Evolutionary conservation across 2,329 filamentous ascomycete genomes (phyloP).

Genomic region (Colletotrichum sp.): DNA sequence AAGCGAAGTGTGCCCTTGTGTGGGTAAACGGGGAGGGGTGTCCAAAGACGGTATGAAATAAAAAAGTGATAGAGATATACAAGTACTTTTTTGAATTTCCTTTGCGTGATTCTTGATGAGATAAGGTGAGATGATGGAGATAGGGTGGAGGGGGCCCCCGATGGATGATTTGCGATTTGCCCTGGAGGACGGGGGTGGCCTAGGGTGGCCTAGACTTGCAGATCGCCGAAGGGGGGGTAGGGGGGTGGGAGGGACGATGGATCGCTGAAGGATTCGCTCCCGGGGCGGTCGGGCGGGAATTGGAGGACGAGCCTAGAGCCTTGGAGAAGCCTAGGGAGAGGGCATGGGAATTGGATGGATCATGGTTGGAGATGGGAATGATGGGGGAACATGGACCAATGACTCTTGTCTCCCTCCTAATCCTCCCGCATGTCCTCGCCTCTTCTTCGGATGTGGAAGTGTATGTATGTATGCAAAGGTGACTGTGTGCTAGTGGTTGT

Average conservation of each 20-base stretch:
- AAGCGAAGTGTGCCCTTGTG: background rate
- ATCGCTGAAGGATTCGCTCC: slow-evolving; percentile 18
- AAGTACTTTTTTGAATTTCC: background rate
- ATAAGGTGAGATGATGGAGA: background rate
- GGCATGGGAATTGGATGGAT: background rate
- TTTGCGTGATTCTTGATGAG: slow-evolving; percentile 4
- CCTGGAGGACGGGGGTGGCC: background rate
- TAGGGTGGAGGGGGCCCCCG: background rate
- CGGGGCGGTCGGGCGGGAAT: slow-evolving; percentile 3
- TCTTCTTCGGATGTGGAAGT: background rate
- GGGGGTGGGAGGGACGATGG: background rate
- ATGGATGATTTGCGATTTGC: slow-evolving; percentile 6
- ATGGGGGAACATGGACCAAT: background rate
- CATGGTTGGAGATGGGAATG: background rate
- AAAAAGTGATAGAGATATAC: background rate
- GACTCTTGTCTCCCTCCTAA: background rate
- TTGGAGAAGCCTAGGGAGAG: background rate
- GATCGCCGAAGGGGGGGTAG: background rate
- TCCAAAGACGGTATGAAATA: background rate
- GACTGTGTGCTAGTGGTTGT: background rate
- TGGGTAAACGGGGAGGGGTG: background rate
- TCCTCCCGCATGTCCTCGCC: background rate
- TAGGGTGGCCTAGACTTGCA: slow-evolving; percentile 14
- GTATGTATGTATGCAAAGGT: background rate
- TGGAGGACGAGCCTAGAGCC: background rate